A percentile compares a stretch with the other conserved stretches of the same genome.
Conservation (phyloP, 2,329 filamentous ascomycete genomes). For the Phoma herbarum region DNA sequence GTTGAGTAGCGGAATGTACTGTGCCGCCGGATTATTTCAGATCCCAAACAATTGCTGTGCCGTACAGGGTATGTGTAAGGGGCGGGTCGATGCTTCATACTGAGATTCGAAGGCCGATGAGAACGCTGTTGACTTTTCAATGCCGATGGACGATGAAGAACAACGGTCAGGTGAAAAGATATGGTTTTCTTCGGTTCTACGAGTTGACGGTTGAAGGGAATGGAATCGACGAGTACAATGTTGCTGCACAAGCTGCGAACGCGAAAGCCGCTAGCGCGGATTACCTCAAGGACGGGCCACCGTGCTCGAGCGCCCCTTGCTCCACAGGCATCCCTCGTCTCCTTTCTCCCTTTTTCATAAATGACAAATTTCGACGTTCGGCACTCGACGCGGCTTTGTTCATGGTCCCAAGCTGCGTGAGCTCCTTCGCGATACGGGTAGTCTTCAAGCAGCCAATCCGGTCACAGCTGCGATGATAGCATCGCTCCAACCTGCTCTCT, state of each 20-base stretch:
- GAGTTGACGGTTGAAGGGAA: background rate
- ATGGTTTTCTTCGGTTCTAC: background rate
- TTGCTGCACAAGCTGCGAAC: background rate
- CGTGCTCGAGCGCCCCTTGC: background rate
- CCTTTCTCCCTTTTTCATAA: background rate
- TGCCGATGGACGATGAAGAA: background rate
- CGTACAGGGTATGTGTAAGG: background rate
- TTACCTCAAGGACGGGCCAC: background rate
- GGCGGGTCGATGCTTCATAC: background rate
- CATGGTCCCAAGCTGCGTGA: background rate
- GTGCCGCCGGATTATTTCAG: background rate
- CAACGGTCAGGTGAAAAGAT: background rate
- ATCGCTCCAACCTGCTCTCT: background rate
- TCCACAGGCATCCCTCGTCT: background rate
- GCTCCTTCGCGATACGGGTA: background rate
- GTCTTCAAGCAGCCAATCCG: background rate
- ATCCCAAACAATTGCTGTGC: background rate
- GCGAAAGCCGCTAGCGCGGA: background rate
- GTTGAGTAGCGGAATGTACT: background rate
- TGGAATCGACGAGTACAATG: background rate
- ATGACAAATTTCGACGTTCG: background rate
- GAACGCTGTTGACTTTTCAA: no score
- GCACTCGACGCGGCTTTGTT: background rate
- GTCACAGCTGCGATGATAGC: background rate
- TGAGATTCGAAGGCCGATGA: background rate